Conservation (phyloP, 2,329 filamentous ascomycete genomes). For the Coleophoma eucalyptorum region DNA sequence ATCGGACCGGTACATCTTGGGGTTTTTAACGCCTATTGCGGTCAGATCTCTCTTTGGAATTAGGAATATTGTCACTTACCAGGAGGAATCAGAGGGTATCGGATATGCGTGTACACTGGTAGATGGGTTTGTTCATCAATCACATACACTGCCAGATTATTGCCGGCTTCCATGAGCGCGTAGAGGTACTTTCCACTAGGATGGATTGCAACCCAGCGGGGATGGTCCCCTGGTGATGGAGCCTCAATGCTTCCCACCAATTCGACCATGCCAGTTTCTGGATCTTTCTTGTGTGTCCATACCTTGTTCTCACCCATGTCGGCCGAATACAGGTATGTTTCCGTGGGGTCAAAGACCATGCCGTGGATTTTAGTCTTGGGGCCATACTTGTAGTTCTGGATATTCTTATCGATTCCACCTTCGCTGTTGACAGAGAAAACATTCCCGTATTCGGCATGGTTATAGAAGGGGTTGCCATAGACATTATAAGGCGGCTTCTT, state of each 20-base stretch:
- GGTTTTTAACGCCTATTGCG: slow-evolving; percentile 20
- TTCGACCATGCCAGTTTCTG: slow-evolving; percentile 55
- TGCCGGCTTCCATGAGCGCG: slow-evolving; percentile 86
- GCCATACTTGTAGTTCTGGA: slow-evolving; percentile 72
- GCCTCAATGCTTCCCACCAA: slow-evolving; percentile 72
- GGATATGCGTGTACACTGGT: slow-evolving; percentile 74
- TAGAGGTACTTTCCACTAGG: slow-evolving; percentile 76
- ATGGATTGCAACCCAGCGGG: slow-evolving; percentile 85
- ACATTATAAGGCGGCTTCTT: slow-evolving; percentile 74
- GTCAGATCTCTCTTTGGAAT: slow-evolving; percentile 3
- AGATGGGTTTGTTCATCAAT: slow-evolving; percentile 70
- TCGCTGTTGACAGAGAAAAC: slow-evolving; percentile 59
- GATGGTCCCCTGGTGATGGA: slow-evolving; percentile 69
- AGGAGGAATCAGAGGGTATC: slow-evolving; percentile 76
- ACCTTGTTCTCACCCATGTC: slow-evolving; percentile 76
- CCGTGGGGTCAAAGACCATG: slow-evolving; percentile 74
- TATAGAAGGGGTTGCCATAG: slow-evolving; percentile 90
- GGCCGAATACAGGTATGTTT: slow-evolving; percentile 75
- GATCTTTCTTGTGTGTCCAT: slow-evolving; percentile 76
- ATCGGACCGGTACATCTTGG: slow-evolving; percentile 77
- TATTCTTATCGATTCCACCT: slow-evolving; percentile 58
- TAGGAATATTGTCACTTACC: slow-evolving; percentile 37
- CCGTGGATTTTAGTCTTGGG: slow-evolving; percentile 71
- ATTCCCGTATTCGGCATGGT: slow-evolving; percentile 77
- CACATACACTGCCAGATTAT: slow-evolving; percentile 76